A percentile compares a stretch with the other conserved stretches of the same genome.
Conservation (phyloP, 140 eudicot genomes). For the Oenanthe javanica region DNA sequence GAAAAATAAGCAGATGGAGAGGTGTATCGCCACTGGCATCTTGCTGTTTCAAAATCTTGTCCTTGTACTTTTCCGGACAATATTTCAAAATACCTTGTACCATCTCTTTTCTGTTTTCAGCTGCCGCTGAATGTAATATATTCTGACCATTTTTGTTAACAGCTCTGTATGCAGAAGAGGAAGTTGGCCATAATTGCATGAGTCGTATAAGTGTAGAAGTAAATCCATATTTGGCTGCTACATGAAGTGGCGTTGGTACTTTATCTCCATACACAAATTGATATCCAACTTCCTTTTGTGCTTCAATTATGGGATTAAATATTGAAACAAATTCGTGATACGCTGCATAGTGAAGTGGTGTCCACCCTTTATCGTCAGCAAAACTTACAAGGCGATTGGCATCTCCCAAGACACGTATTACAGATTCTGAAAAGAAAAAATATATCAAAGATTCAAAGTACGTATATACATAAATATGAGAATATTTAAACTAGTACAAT, state of each 20-base stretch:
- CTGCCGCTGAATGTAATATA: background rate
- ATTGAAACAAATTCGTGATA: too few relatives aligned
- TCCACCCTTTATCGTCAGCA: too few relatives aligned
- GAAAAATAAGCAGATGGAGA: background rate
- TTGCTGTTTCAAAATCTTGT: background rate
- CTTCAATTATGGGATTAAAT: too few relatives aligned
- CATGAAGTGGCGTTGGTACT: background rate
- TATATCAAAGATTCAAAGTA: too few relatives aligned
- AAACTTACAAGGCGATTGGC: too few relatives aligned
- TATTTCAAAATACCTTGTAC: background rate
- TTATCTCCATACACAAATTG: too few relatives aligned
- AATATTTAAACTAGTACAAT: too few relatives aligned
- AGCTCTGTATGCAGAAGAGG: background rate
- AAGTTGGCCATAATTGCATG: background rate
- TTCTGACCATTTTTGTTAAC: background rate
- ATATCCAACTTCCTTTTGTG: too few relatives aligned
- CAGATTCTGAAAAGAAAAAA: too few relatives aligned
- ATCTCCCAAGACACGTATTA: too few relatives aligned
- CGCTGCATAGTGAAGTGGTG: too few relatives aligned
- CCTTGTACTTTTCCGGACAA: background rate
- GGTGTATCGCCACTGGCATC: background rate
- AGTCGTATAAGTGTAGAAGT: background rate
- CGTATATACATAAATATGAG: too few relatives aligned
- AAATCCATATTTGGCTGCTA: background rate
- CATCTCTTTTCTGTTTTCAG: background rate